phyloP scores from a whole-genome alignment of 2,329 filamentous ascomycete species.

The Hypoxylon sp. region DNA sequence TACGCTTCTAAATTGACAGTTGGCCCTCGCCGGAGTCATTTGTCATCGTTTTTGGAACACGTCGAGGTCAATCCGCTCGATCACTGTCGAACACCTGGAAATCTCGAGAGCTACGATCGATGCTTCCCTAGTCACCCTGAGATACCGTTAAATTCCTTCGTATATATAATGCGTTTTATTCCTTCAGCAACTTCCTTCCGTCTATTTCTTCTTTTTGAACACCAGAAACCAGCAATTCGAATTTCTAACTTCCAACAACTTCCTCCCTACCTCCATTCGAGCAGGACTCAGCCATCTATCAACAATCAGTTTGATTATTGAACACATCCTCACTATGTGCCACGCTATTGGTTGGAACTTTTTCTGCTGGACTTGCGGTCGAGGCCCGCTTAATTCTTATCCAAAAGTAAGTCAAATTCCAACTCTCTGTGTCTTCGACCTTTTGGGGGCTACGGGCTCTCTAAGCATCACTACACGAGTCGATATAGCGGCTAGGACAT shows the following conservation, averaged over 20 bases:
- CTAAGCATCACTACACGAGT: background rate
- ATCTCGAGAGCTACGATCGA: background rate
- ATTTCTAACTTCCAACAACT: background rate
- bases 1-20: background rate
- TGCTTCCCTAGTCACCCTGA: background rate
- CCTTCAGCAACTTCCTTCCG: background rate
- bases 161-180: background rate
- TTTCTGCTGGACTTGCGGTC: constrained; percentile 44
- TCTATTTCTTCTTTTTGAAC: background rate
- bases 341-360: constrained; percentile 40
- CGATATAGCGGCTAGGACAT: background rate
- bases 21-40: background rate
- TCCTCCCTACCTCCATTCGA: background rate
- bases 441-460: background rate
- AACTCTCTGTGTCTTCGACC: background rate
- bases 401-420: constrained; percentile 4
- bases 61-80: background rate
- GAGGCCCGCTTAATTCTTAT: constrained; percentile 40
- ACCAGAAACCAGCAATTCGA: background rate
- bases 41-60: background rate
- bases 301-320: background rate
- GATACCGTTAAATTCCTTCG: background rate
- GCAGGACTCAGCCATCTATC: background rate
- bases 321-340: constrained; percentile 4
- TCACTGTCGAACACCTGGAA: background rate